These are phyloP conservation scores for Penicillium palitans DNA, from an alignment of 2,329 filamentous ascomycete genomes.

Conservation along the genomic window DNA sequence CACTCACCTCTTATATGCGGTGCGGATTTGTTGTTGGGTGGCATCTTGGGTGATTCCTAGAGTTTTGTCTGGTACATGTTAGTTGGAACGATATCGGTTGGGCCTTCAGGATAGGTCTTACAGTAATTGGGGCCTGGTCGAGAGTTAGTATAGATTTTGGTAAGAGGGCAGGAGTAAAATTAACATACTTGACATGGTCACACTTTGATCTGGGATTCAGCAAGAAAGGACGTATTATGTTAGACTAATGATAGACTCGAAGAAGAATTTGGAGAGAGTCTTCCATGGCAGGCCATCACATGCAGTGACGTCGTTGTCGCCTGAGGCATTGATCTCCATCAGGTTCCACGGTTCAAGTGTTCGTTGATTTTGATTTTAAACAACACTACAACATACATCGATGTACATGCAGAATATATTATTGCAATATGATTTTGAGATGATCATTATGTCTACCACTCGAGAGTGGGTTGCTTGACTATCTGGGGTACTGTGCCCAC, in stretches of 20 bases:
- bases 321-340: slow-evolving; percentile 7
- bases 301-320: slow-evolving; percentile 23
- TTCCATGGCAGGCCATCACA: slow-evolving; percentile 4
- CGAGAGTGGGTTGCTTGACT: neutral
- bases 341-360: slow-evolving; percentile 1
- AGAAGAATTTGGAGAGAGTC: neutral
- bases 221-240: neutral
- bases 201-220: neutral
- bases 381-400: neutral
- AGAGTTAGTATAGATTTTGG: neutral
- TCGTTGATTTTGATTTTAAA: neutral
- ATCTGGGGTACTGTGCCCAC: neutral
- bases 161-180: neutral
- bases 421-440: neutral
- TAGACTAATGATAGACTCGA: neutral
- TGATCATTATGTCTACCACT: neutral
- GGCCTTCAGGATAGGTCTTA: slow-evolving; percentile 26
- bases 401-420: too few relatives aligned
- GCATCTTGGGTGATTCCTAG: slow-evolving; percentile 74
- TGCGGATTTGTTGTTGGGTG: slow-evolving; percentile 78
- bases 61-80: slow-evolving; percentile 60
- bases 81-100: slow-evolving; percentile 2
- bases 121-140: slow-evolving; percentile 43
- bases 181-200: slow-evolving; percentile 29
- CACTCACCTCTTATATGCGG: slow-evolving; percentile 86